Base-by-base conservation (phyloP, 805 yeast species). In the Spathaspora sp. region DNA sequence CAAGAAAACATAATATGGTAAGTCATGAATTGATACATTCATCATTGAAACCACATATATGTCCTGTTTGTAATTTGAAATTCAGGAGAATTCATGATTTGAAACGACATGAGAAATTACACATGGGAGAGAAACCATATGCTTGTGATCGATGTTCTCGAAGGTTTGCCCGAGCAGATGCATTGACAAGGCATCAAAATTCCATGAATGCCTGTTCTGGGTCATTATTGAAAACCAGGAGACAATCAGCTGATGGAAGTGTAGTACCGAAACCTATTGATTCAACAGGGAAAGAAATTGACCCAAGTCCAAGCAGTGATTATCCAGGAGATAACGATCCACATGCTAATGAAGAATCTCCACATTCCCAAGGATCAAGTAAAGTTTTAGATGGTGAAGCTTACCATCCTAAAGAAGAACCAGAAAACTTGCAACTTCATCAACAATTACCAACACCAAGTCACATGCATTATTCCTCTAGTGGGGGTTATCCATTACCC, bases 1-100 rank as follows among this genome's bases (percentile, higher is more conserved):
- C 89, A 2, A 72, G 94, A 44, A 84, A 81, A 58, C 93, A 87
- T 65, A 87, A 87, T 60, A 75, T 87, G 72, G 86, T 86, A 50
- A 79, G 88, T 4, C 94, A 87, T 63, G 75, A 83, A 55, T 66
- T 86, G 56, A 86, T 85, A 35, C 94, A 87, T 64, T 77, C 89
- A 14, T 74, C 78, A 47, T 77, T 75, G 55, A 84, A 81, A 61
- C 89, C 91, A 1, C 87, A 77, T 65, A 65, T 70, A 20, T 88
- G 96, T 65, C 55, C 77, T 11, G 75, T 77, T 28, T 88, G 96
- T 60, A 69, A 76, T 49, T 71, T 80, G 46, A 78, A 75, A 56
- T 88, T 89, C 65, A 76, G 94, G 53, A 74, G 96, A 46, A 77
- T 82, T 29, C 92, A 87, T 64, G 96, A 89, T 64, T 72, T 89